These are phyloP conservation scores for Colletotrichum melonis DNA, from an alignment of 2,329 filamentous ascomycete species.

Conservation along the genomic window DNA sequence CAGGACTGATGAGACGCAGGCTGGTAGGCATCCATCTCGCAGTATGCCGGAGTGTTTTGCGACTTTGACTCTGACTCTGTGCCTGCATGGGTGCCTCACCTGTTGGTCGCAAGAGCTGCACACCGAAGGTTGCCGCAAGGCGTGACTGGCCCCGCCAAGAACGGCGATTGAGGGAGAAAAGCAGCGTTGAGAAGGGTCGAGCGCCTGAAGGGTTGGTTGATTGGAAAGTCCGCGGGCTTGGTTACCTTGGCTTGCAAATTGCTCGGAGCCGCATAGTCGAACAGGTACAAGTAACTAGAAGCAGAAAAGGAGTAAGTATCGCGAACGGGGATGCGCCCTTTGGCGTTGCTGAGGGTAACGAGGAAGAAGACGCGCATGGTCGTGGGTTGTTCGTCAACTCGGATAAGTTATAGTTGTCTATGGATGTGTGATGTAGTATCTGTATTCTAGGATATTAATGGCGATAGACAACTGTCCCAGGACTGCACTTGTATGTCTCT, in stretches of 20 bases:
- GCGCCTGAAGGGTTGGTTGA: neutral
- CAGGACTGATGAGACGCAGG: neutral
- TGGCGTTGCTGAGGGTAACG: neutral
- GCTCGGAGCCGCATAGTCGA: neutral
- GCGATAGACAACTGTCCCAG: neutral
- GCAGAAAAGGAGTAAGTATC: neutral
- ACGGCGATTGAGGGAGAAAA: neutral
- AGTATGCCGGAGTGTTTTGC: neutral
- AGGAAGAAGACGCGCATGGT: neutral
- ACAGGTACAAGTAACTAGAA: neutral
- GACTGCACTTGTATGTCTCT: neutral
- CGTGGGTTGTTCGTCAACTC: neutral
- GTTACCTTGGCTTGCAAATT: neutral
- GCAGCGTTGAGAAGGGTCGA: neutral
- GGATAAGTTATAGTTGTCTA: neutral
- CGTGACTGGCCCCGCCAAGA: neutral
- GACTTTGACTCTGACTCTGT: neutral
- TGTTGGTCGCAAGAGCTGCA: neutral
- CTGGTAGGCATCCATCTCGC: neutral
- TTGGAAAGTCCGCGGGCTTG: neutral
- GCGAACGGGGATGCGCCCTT: neutral
- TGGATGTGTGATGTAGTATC: neutral
- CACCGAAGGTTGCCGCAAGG: neutral
- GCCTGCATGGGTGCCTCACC: conserved; percentile 3
- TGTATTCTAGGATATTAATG: neutral